Conservation (phyloP, 371 early-diverging fungal genomes). For the Polyrhizophydium stewartii region DNA sequence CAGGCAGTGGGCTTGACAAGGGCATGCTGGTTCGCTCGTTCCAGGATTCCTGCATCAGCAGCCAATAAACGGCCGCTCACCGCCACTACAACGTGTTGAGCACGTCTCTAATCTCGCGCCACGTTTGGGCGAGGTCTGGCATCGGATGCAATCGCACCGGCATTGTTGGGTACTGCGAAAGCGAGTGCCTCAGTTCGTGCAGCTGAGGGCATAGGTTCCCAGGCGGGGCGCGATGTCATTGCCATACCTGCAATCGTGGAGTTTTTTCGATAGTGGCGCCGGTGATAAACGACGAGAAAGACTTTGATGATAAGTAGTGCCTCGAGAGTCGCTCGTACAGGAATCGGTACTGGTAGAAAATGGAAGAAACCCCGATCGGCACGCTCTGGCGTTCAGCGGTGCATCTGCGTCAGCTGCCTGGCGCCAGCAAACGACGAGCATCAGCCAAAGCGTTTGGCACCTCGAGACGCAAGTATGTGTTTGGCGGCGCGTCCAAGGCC, state of each 20-base stretch:
- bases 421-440: too few relatives aligned
- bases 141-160: constrained; percentile 8
- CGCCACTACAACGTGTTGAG: too few relatives aligned
- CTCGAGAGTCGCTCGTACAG: constrained; percentile 15
- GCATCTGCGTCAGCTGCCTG: neutral
- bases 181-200: neutral
- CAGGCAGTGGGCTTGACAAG: neutral
- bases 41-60: neutral
- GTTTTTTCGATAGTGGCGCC: constrained; percentile 23
- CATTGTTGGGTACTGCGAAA: constrained; percentile 20
- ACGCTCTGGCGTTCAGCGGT: constrained; percentile 15
- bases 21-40: neutral
- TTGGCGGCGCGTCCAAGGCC: neutral
- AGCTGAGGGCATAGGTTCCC: neutral
- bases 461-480: neutral
- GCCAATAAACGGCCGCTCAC: too few relatives aligned
- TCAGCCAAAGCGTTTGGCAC: neutral
- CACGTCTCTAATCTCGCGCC: too few relatives aligned
- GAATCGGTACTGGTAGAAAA: constrained; percentile 42
- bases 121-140: too few relatives aligned
- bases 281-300: constrained; percentile 23
- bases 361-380: constrained; percentile 27
- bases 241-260: constrained; percentile 23
- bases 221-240: too few relatives aligned
- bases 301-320: constrained; percentile 21